Evolutionary conservation across 2,329 filamentous ascomycete species (phyloP).

Genomic region (Sphaerostilbella broomeana): DNA sequence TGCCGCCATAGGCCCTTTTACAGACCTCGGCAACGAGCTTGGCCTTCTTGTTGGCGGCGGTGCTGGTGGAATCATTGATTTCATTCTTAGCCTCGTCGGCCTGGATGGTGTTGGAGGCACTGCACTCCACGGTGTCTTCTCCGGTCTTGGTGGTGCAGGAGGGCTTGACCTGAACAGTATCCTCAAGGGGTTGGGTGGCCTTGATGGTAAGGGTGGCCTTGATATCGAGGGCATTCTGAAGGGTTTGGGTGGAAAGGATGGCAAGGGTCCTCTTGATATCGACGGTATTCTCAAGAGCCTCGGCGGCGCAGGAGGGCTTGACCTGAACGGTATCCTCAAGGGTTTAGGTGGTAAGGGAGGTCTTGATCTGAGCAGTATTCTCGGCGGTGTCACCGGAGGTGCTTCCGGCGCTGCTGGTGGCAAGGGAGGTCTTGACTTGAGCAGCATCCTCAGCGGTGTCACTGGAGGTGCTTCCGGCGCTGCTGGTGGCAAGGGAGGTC

Average conservation of each 20-base stretch:
- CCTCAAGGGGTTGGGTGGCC: background rate
- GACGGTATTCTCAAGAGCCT: background rate
- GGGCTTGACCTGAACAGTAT: background rate
- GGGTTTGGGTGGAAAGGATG: background rate
- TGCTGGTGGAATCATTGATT: no score
- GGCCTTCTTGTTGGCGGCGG: no score
- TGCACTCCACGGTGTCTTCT: background rate
- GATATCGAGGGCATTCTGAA: background rate
- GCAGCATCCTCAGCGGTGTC: background rate
- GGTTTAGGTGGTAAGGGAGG: background rate
- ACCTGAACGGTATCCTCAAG: slow-evolving; percentile 1
- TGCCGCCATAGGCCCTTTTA: no score
- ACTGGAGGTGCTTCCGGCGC: background rate
- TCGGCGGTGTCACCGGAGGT: slow-evolving; percentile 1
- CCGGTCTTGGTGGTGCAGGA: background rate
- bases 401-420: background rate
- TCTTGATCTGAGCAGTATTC: background rate
- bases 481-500: background rate
- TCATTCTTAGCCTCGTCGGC: no score
- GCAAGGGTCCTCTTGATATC: background rate
- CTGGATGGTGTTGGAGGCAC: no score
- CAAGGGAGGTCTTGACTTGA: background rate
- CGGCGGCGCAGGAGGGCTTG: no score
- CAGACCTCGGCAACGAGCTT: no score
- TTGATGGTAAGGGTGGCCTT: background rate